Evolutionary conservation across 2,329 filamentous ascomycete species (phyloP).

Genomic region (Ascochyta rabiei): DNA sequence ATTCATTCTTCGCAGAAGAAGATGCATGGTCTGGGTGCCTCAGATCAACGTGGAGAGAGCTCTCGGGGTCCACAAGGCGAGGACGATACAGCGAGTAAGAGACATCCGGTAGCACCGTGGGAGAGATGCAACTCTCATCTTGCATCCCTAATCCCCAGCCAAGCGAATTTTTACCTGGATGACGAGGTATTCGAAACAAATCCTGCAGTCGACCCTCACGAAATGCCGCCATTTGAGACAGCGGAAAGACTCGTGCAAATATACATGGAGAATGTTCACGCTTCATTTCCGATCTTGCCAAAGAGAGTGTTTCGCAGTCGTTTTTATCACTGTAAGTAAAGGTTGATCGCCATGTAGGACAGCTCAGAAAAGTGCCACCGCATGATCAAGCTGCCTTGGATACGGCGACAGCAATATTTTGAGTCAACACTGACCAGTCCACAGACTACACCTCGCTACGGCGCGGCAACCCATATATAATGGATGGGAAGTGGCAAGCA

Average conservation of each 20-base stretch:
- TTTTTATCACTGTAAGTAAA: constrained; percentile 36
- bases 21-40: constrained; percentile 18
- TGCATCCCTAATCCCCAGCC: constrained; percentile 21
- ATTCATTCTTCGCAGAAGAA: constrained; percentile 33
- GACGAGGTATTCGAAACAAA: constrained; percentile 31
- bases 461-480: constrained; percentile 14
- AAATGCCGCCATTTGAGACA: constrained; percentile 36
- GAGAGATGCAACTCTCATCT: constrained; percentile 17
- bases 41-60: background rate
- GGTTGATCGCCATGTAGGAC: background rate
- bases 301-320: constrained; percentile 39
- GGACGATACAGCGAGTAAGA: constrained; percentile 15
- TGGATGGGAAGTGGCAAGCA: constrained; percentile 41
- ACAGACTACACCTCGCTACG: constrained; percentile 30
- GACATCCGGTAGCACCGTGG: constrained; percentile 18
- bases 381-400: background rate
- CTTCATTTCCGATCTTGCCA: constrained; percentile 35
- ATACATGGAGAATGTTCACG: constrained; percentile 39
- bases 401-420: background rate
- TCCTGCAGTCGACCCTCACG: constrained; percentile 26
- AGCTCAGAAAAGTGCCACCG: background rate
- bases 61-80: constrained; percentile 30
- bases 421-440: background rate
- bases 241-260: constrained; percentile 36
- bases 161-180: constrained; percentile 40